Evolutionary conservation across 139 green algal species (phyloP), one percentile per base, ranked within the genome.

Genomic region (Nannochloris sp.): DNA sequence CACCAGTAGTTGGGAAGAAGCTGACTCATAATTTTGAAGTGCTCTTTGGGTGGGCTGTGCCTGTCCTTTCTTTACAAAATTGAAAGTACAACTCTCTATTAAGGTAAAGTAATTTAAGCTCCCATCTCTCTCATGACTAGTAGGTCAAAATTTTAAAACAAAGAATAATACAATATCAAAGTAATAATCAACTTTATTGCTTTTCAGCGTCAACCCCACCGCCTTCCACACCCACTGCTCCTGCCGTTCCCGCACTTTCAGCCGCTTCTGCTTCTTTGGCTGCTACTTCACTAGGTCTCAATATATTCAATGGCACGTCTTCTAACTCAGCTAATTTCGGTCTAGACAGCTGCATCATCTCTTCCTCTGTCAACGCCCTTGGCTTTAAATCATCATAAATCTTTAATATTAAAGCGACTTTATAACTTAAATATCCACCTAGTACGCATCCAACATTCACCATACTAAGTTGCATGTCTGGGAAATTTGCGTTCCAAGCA

Each of bases 361-460:
- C 54, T 10, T 72, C 62, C 27, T 61, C 36, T 10, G 70, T 76
- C 13, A 76, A 35, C 23, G 44, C 73, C 69, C 80, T 82, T 6
- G 80, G 74, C 23, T 72, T 74, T 14, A 84, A 59, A 24, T 88
- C 82, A 39, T 82, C 75, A 42, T 76, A 76, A 9, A 90, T 44
- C 53, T 84, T 83, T 0, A 82, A n/a, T 7, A 87, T 25, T 13
- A 89, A 73, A 23, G 83, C 75, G 3, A 72, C 63, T 67, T 90
- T 90, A 67, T 85, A 90, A 0, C 63, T 64, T 24, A 90, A 59
- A 60, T 89, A 89, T 4, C 83, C 81, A 25, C 54, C 61, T 29
- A 89, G 48, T 46, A 87, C 24, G 63, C 78, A 88, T 36, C 75
- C 83, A 48, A 79, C 35, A 34, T 77, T 62, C 23, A 77, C 64